Conservation (phyloP, 148 eudicot species). For the Fagopyrum homotropicum region DNA sequence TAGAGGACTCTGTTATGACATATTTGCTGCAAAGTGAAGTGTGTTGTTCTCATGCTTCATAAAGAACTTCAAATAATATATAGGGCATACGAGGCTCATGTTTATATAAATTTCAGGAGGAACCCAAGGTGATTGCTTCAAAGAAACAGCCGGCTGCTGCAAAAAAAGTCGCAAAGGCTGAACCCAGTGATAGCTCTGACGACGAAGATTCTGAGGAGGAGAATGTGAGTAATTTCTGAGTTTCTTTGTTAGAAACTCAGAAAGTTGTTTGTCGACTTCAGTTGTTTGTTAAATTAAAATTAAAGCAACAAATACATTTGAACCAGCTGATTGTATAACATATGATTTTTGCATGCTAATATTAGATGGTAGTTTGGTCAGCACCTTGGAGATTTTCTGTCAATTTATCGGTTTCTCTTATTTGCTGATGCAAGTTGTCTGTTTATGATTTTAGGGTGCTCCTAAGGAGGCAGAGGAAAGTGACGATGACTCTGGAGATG, state of each 20-base stretch:
- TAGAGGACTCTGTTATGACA: background rate
- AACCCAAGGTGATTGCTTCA: background rate
- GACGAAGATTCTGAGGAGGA: slow-evolving; percentile 10
- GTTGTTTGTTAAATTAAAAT: too few species aligned
- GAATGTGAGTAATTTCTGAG: background rate
- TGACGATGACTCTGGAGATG: background rate
- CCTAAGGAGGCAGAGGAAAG: slow-evolving; percentile 5
- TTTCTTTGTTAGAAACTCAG: too few species aligned
- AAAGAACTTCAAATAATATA: too few species aligned
- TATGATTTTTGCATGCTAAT: too few species aligned
- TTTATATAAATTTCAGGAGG: background rate
- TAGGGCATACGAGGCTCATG: too few species aligned
- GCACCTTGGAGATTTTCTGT: too few species aligned
- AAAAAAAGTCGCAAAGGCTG: slow-evolving; percentile 13
- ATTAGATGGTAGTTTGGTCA: too few species aligned
- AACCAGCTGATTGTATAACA: too few species aligned
- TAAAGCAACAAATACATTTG: too few species aligned
- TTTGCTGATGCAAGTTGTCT: too few species aligned
- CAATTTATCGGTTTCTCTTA: too few species aligned
- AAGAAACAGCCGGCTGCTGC: slow-evolving; percentile 8
- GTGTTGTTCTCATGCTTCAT: background rate
- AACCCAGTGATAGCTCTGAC: slow-evolving; percentile 22
- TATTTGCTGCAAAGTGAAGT: background rate
- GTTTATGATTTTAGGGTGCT: background rate
- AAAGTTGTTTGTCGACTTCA: too few species aligned